Evolutionary conservation across 2,329 filamentous ascomycete genomes (phyloP), one percentile per base, ranked within the genome.

Genomic region (Fusarium incarnatum): DNA sequence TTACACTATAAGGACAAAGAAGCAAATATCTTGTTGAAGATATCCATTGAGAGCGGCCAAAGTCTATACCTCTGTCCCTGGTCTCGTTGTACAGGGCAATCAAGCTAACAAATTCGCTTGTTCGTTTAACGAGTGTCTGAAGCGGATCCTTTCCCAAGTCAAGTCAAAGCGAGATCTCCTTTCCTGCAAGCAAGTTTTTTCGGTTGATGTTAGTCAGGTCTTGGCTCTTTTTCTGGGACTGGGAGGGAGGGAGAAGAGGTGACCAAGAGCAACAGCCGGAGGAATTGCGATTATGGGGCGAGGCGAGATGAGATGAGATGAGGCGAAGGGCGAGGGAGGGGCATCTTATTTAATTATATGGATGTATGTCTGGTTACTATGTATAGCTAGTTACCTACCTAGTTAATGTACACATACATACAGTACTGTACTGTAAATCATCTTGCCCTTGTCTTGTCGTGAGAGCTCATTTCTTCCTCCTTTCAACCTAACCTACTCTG

Each of bases 71-170:
- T 53, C 23, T 52, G 18, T 23, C 61, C 67, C 67, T 55, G 42
- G 47, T 48, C 50, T 50, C 47, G 69, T 72, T 42, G 68, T 70
- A 59, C 67, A 71, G 67, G 67, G 67, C 62, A 70, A 70, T 70
- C 53, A 63, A 70, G 62, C 67, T 58, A 70, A 59, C 22, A 30
- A 46, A 25, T 47, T 56, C 58, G 58, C 58, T 71, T 71, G 68
- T 56, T 67, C 23, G 34, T 53, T 25, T 27, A 53, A 40, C 49
- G 49, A 23, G 49, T 27, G 37, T 53, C 34, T 42, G 37, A 42
- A 53, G 49, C 49, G 49, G 49, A 53, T 53, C 32, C 25, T 15
- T 11, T n/a, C 34, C 34, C 34, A 37, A n/a, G 34, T 25, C 23
- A 53, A 40, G 34, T 44, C 32, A 59, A 53, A 63, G 56, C 50